A percentile compares a stretch with the other conserved stretches of the same genome.
These are phyloP conservation scores for Tolypocladium ophioglossoides DNA, from an alignment of 2,329 filamentous ascomycete species.

Conservation along the genomic window DNA sequence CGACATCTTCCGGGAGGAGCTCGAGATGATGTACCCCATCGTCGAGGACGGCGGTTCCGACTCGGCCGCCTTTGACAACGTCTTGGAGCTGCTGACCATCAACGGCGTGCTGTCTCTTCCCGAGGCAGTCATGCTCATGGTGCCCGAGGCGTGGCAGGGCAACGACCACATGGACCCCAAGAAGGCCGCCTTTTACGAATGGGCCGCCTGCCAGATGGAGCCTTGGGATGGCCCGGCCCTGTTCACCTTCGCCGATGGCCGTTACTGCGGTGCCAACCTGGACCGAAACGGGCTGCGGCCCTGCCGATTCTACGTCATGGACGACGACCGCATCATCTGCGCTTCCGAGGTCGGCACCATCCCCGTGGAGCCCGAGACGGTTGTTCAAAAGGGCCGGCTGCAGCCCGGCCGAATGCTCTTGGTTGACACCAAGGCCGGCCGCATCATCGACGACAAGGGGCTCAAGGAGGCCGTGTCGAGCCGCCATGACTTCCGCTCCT, in stretches of 20 bases:
- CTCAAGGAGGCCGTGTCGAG: slow-evolving; percentile 81
- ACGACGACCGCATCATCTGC: slow-evolving; percentile 94
- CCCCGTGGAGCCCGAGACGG: slow-evolving; percentile 75
- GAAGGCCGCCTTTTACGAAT: slow-evolving; percentile 96
- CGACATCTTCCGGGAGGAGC: slow-evolving; percentile 81
- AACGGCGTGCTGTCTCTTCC: slow-evolving; percentile 92
- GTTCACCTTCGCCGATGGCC: slow-evolving; percentile 93
- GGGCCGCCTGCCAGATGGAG: slow-evolving; percentile 98
- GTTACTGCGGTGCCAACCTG: slow-evolving; percentile 93
- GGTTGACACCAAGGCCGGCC: slow-evolving; percentile 79
- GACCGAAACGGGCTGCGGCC: slow-evolving; percentile 92
- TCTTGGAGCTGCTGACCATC: slow-evolving; percentile 85
- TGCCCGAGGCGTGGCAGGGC: slow-evolving; percentile 95
- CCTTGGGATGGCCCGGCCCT: slow-evolving; percentile 95
- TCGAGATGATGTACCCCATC: slow-evolving; percentile 84
- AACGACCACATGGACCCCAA: slow-evolving; percentile 85
- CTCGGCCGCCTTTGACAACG: slow-evolving; percentile 95
- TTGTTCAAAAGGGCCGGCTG: slow-evolving; percentile 86
- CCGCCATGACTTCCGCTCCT: slow-evolving; percentile 77
- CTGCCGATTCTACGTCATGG: slow-evolving; percentile 93
- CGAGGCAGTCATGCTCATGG: slow-evolving; percentile 97
- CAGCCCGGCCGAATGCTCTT: slow-evolving; percentile 94
- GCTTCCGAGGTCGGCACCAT: slow-evolving; percentile 95
- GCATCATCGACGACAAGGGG: slow-evolving; percentile 90
- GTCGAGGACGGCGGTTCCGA: slow-evolving; percentile 95